These are phyloP conservation scores for Pyronema omphalodes DNA, from an alignment of 495 filamentous ascomycete genomes.

Conservation along the genomic window DNA sequence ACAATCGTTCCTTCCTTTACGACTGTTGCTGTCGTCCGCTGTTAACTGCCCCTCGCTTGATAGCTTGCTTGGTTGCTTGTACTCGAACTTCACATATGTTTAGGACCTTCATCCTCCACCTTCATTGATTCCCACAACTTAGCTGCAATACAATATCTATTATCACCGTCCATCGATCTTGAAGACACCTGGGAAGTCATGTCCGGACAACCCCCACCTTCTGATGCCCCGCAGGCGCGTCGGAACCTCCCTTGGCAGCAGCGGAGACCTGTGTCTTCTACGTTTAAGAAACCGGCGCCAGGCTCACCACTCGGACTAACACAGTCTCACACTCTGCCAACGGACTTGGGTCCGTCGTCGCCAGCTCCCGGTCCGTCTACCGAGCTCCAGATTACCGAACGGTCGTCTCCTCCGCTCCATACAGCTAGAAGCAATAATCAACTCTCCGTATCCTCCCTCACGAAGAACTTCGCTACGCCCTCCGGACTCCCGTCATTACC, in stretches of 20 bases:
- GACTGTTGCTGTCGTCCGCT: background rate
- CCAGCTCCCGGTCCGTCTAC: background rate
- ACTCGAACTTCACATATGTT: background rate
- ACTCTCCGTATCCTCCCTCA: conserved; percentile 18
- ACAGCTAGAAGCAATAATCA: conserved; percentile 9
- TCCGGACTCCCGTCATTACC: background rate
- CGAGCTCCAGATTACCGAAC: background rate
- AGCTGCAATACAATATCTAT: background rate
- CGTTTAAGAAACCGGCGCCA: conserved; percentile 7
- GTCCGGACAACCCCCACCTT: conserved; percentile 10
- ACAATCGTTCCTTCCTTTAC: background rate
- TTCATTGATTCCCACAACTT: background rate
- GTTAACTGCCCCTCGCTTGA: background rate
- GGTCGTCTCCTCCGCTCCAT: conserved; percentile 7
- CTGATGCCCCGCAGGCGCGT: background rate
- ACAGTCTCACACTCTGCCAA: conserved; percentile 1
- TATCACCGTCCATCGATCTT: conserved; percentile 8
- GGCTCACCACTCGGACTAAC: conserved; percentile 9
- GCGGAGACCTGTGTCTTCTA: conserved; percentile 18
- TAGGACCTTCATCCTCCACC: background rate
- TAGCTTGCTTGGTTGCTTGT: background rate
- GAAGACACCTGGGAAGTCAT: conserved; percentile 11
- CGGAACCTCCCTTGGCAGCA: conserved; percentile 19
- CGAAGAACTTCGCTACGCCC: conserved; percentile 5
- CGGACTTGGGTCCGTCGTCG: background rate